Conservation (phyloP, 371 early-diverging fungal genomes). For the Mortierella sp. region DNA sequence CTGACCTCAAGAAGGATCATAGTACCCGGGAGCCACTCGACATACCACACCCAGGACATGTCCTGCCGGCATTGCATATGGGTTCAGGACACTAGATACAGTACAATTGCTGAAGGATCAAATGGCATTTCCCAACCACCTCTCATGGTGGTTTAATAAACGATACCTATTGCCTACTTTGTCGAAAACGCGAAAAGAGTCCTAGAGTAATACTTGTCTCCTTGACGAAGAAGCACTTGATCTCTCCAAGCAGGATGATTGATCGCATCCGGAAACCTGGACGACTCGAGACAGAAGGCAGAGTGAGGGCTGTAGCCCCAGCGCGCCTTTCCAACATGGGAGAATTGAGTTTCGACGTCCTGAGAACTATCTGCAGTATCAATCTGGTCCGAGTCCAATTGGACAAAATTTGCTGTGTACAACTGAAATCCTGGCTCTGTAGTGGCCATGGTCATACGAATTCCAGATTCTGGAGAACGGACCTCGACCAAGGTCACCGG, state of each 20-base stretch:
- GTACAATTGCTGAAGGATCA: too few relatives aligned
- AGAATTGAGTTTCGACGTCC: background rate
- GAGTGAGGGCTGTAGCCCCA: conserved; percentile 55
- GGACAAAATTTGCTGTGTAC: conserved; percentile 76
- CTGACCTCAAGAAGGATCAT: too few relatives aligned
- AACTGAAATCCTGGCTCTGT: conserved; percentile 81
- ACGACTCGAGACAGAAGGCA: conserved; percentile 77
- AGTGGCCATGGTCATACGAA: conserved; percentile 66
- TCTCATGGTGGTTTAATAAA: too few relatives aligned
- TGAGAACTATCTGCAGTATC: conserved; percentile 26
- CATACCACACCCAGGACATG: too few relatives aligned
- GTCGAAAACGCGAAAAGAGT: conserved; percentile 59
- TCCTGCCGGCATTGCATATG: too few relatives aligned
- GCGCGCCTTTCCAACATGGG: conserved; percentile 32
- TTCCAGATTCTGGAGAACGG: conserved; percentile 68
- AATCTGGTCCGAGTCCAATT: conserved; percentile 55
- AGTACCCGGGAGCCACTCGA: too few relatives aligned
- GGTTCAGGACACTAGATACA: too few relatives aligned
- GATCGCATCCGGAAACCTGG: conserved; percentile 74
- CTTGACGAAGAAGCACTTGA: conserved; percentile 60
- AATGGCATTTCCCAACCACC: too few relatives aligned
- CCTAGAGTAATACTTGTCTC: conserved; percentile 60
- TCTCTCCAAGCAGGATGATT: conserved; percentile 67
- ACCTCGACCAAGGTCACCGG: conserved; percentile 61
- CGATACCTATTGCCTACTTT: background rate